phyloP scores from a whole-genome alignment of 208 protist species.

The Wallacemonas collosoma region DNA sequence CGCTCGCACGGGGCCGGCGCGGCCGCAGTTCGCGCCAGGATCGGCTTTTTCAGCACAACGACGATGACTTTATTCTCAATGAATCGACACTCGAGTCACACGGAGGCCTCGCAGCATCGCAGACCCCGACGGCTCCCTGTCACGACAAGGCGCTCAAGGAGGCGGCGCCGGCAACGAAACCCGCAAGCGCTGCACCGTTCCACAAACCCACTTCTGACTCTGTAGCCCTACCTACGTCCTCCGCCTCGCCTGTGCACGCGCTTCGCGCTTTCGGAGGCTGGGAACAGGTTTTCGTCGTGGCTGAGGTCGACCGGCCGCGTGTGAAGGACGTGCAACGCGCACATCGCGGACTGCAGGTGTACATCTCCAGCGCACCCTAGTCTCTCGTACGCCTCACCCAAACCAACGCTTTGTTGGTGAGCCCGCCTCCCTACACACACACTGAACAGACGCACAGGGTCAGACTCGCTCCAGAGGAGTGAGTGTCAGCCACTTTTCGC shows the following conservation, averaged over 20 bases:
- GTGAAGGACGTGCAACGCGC: constrained; percentile 37
- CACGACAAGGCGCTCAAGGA: too few species aligned
- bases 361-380: background rate
- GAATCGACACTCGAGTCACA: background rate
- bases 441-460: too few species aligned
- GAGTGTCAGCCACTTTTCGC: too few species aligned
- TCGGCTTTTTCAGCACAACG: background rate
- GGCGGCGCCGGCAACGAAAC: too few species aligned
- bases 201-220: too few species aligned
- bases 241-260: constrained; percentile 12
- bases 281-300: constrained; percentile 48
- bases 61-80: background rate
- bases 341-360: constrained; percentile 34
- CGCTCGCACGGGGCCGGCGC: background rate
- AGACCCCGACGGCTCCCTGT: too few species aligned
- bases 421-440: too few species aligned
- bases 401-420: too few species aligned
- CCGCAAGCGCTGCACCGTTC: too few species aligned
- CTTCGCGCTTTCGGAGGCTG: constrained; percentile 55
- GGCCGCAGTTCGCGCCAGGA: background rate
- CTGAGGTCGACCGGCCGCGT: constrained; percentile 52
- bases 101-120: background rate
- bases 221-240: background rate
- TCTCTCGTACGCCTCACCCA: background rate
- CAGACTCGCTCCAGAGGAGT: too few species aligned